These are phyloP conservation scores for Coemansia sp. DNA, from an alignment of 192 early-diverging fungal species.

Conservation along the genomic window DNA sequence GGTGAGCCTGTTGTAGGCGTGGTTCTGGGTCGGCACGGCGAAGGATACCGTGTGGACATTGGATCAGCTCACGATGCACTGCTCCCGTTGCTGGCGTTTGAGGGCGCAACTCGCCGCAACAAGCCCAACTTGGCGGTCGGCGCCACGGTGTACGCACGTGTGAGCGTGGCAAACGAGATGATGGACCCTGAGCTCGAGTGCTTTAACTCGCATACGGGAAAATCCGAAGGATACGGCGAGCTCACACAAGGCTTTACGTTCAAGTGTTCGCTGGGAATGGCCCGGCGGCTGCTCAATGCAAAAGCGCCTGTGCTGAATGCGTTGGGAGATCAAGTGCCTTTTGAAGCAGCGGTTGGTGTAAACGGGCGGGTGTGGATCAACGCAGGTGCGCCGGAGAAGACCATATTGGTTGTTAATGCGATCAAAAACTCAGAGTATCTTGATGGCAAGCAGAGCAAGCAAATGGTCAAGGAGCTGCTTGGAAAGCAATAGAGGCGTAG, in stretches of 20 bases:
- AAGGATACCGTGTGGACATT: conserved; percentile 90
- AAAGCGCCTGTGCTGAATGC: conserved; percentile 68
- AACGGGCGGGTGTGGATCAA: conserved; percentile 96
- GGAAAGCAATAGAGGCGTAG: conserved; percentile 17
- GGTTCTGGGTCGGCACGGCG: conserved; percentile 65
- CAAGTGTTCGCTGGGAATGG: conserved; percentile 74
- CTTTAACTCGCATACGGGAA: conserved; percentile 73
- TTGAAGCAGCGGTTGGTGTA: conserved; percentile 88
- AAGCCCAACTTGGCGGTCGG: conserved; percentile 80
- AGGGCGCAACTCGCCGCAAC: conserved; percentile 90
- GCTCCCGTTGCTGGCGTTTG: conserved; percentile 82
- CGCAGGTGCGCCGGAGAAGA: conserved; percentile 60
- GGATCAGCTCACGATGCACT: conserved; percentile 85
- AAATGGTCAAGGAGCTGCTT: conserved; percentile 56
- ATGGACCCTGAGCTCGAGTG: conserved; percentile 99
- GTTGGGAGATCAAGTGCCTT: conserved; percentile 71
- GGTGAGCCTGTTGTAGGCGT: conserved; percentile 89
- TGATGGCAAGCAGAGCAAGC: conserved; percentile 56
- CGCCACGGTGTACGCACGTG: conserved; percentile 77
- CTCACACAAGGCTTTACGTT: conserved; percentile 78
- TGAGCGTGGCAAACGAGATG: conserved; percentile 86
- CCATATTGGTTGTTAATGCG: conserved; percentile 67
- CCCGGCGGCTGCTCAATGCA: conserved; percentile 66
- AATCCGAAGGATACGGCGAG: conserved; percentile 89
- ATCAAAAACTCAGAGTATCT: conserved; percentile 75